Evolutionary conservation across 2,329 filamentous ascomycete genomes (phyloP).

Genomic region (Monosporascus cannonballus): DNA sequence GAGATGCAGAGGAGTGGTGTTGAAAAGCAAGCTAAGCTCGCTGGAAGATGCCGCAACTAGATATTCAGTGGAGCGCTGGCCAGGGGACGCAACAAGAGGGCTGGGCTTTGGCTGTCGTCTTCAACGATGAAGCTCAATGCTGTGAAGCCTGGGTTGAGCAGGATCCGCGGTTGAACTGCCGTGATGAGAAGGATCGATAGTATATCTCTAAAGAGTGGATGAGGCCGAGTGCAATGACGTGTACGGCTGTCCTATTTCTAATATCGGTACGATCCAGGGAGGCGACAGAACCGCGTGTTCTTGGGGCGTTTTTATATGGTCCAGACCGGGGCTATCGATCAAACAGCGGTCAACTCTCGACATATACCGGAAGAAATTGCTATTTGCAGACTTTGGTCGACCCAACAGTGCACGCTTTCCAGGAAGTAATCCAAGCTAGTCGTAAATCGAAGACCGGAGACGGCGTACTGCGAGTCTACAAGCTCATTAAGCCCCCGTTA

Average conservation of each 20-base stretch:
- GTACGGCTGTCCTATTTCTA: neutral
- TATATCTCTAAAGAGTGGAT: neutral
- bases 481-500: neutral
- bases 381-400: neutral
- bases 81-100: neutral
- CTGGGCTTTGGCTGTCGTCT: neutral
- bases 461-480: neutral
- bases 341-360: neutral
- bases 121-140: neutral
- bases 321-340: neutral
- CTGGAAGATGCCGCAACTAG: conserved; percentile 3
- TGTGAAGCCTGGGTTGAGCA: neutral
- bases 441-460: conserved; percentile 1
- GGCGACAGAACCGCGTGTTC: neutral
- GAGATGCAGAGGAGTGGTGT: conserved; percentile 2
- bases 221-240: neutral
- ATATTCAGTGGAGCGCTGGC: neutral
- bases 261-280: neutral
- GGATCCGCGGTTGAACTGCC: neutral
- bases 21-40: conserved; percentile 10
- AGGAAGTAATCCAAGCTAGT: conserved; percentile 3
- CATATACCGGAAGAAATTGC: neutral
- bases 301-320: neutral
- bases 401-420: neutral
- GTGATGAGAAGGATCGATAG: neutral